Evolutionary conservation across 257 asterid genomes (phyloP), one percentile per base, ranked within the genome.

Genomic region (Marsdenia floribunda): DNA sequence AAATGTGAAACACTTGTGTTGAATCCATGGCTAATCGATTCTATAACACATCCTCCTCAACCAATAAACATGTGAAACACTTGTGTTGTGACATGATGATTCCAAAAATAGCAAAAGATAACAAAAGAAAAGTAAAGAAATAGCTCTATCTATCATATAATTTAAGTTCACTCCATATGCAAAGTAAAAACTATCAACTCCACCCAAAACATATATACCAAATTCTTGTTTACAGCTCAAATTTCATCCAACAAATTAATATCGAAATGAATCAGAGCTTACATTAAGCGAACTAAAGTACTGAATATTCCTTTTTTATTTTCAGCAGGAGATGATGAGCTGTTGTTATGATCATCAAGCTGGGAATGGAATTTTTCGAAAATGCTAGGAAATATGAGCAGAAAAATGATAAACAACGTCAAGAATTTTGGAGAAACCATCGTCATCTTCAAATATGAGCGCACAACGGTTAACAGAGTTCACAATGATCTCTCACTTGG

Each of bases 321-420:
- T 52, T 89, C 97, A 4, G 92, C 91, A 57, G 83, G 76, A 10
- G 86, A 92, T n/a, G n/a, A n/a, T n/a, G n/a, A n/a, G n/a, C n/a
- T n/a, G 78, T 74, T 73, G 69, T 46, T 13, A 19, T 80, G 64
- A n/a, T n/a, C n/a, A 63, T 92, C 91, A 21, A 69, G 57, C 75
- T 85, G 77, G 42, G 89, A 83, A 60, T 69, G 58, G 42, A 83
- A 81, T 14, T 76, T 38, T 53, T 77, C 79, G 77, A 77, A 84
- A 22, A 85, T 80, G 63, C 83, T 58, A 42, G 87, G 78, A 79
- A 74, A 73, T 53, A 90, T 77, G 22, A 92, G 55, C 57, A 89
- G 53, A 72, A 78, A 81, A n/a, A 88, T 60, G 52, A 90, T 77
- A 74, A 80, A 77, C 90, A 92, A 83, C 82, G 82, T 80, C 82